Evolutionary conservation across 768 basidiomycete genomes (phyloP).

Genomic region (Mycena sanguinolenta): DNA sequence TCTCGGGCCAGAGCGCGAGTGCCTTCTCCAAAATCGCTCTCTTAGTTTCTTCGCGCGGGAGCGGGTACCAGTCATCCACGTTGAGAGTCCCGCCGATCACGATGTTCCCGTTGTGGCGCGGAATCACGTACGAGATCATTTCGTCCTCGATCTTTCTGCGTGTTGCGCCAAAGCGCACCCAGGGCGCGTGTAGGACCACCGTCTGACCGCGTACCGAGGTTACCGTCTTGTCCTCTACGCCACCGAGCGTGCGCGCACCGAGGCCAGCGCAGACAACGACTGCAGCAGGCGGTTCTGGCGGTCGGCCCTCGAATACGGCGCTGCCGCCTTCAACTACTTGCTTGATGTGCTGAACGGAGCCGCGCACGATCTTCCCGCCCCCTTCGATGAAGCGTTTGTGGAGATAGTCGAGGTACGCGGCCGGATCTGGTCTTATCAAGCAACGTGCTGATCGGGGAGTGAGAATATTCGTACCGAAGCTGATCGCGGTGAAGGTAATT

Average conservation of each 20-base stretch:
- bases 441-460: no score
- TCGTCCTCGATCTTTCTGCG: constrained; percentile 33
- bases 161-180: constrained; percentile 46
- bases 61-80: constrained; percentile 55
- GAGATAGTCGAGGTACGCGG: constrained; percentile 75
- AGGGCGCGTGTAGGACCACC: constrained; percentile 66
- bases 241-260: constrained; percentile 68
- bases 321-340: constrained; percentile 66
- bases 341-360: constrained; percentile 68
- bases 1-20: constrained; percentile 48
- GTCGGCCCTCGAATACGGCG: constrained; percentile 31
- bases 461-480: constrained; percentile 11
- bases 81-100: constrained; percentile 73
- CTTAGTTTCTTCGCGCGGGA: constrained; percentile 36
- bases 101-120: constrained; percentile 65
- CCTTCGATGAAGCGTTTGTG: constrained; percentile 64
- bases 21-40: constrained; percentile 36
- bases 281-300: constrained; percentile 29
- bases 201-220: constrained; percentile 76
- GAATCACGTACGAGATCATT: constrained; percentile 69
- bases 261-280: constrained; percentile 40
- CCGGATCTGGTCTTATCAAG: constrained; percentile 57
- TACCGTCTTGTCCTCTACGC: constrained; percentile 70
- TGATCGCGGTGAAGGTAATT: constrained; percentile 22
- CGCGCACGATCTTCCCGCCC: constrained; percentile 68